Evolutionary conservation across 1,139 yeast genomes (phyloP).

Genomic region (Hemisphaericaspora subhashii): DNA sequence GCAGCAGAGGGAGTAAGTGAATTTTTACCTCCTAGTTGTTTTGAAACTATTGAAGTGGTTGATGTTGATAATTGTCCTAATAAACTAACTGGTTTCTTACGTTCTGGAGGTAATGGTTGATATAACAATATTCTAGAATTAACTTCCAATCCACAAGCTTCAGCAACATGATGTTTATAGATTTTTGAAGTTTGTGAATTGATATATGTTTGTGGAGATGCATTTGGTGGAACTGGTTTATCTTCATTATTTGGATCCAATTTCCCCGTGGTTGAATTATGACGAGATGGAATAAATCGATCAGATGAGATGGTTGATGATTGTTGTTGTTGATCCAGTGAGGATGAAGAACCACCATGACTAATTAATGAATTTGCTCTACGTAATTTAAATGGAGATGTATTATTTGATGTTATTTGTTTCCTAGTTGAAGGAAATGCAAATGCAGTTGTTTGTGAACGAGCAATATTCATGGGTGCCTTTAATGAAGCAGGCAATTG

Average conservation of each 20-base stretch:
- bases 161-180: constrained; percentile 85
- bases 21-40: constrained; percentile 14
- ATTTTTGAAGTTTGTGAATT: constrained; percentile 69
- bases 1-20: constrained; percentile 48
- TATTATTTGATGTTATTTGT: constrained; percentile 5
- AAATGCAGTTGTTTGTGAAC: constrained; percentile 13
- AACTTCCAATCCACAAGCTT: constrained; percentile 88
- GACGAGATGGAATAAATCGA: constrained; percentile 48
- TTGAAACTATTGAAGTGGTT: constrained; percentile 25
- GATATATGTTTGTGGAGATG: constrained; percentile 55
- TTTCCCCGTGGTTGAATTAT: constrained; percentile 43
- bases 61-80: constrained; percentile 26
- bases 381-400: constrained; percentile 26
- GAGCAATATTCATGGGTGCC: constrained; percentile 13
- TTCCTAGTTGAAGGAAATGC: constrained; percentile 7
- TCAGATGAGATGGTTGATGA: constrained; percentile 30
- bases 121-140: constrained; percentile 84
- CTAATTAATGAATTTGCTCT: constrained; percentile 37
- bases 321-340: constrained; percentile 24
- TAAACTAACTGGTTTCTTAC: constrained; percentile 56
- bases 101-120: constrained; percentile 83
- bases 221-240: constrained; percentile 37
- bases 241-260: constrained; percentile 29
- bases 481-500: constrained; percentile 19
- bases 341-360: constrained; percentile 24